phyloP scores from a whole-genome alignment of 805 yeast genomes.

The Ogataea paradorogensis region DNA sequence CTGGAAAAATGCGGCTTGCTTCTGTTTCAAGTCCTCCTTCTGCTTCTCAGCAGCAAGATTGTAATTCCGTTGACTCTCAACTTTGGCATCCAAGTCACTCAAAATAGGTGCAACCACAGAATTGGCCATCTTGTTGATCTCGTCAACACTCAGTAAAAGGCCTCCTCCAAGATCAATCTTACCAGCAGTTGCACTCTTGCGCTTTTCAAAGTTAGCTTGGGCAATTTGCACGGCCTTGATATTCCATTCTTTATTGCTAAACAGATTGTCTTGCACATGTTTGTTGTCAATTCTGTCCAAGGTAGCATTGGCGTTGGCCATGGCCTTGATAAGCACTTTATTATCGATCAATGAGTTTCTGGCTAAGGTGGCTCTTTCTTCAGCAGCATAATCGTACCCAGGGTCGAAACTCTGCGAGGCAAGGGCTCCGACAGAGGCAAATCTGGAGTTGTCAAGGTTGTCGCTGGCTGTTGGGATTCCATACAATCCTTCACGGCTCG shows the following conservation, averaged over 20 bases:
- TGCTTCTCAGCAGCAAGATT: slow-evolving; percentile 44
- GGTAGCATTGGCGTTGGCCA: slow-evolving; percentile 43
- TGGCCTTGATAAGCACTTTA: slow-evolving; percentile 49
- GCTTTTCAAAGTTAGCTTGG: slow-evolving; percentile 58
- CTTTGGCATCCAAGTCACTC: slow-evolving; percentile 66
- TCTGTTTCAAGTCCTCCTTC: slow-evolving; percentile 40
- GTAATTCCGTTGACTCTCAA: slow-evolving; percentile 60
- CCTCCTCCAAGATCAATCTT: slow-evolving; percentile 88
- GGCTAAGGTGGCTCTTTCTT: slow-evolving; percentile 38
- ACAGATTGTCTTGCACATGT: slow-evolving; percentile 24
- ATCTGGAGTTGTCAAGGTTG: slow-evolving; percentile 39
- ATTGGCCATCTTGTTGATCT: slow-evolving; percentile 76
- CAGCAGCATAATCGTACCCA: slow-evolving; percentile 41
- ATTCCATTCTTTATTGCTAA: slow-evolving; percentile 41
- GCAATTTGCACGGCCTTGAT: slow-evolving; percentile 77
- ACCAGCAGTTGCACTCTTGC: slow-evolving; percentile 43
- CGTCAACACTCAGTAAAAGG: slow-evolving; percentile 66
- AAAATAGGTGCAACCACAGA: slow-evolving; percentile 81
- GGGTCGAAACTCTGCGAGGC: slow-evolving; percentile 45
- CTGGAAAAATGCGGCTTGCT: slow-evolving; percentile 35
- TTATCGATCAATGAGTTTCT: slow-evolving; percentile 39
- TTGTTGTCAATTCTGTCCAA: slow-evolving; percentile 27
- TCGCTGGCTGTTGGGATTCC: slow-evolving; percentile 44
- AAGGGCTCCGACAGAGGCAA: slow-evolving; percentile 57
- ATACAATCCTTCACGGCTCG: slow-evolving; percentile 20